Evolutionary conservation across 352 stramenopile genomes (phyloP), one percentile per base, ranked within the genome.

Genomic region (Globisporangium lucens): DNA sequence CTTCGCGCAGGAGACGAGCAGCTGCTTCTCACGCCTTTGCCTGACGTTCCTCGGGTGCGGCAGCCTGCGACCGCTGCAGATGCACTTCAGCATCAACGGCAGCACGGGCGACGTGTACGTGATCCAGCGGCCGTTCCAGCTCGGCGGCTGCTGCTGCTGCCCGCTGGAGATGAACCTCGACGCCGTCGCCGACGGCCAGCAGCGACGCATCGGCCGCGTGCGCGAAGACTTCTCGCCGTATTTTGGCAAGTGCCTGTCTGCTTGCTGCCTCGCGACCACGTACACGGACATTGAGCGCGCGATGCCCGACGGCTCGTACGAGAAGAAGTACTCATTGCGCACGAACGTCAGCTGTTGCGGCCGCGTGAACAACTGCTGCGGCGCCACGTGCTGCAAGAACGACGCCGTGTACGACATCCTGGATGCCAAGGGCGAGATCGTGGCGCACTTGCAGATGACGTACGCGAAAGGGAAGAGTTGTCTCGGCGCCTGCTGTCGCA

Each of bases 331-430:
- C 68, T 71, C 71, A 36, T 49, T 91, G 65, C 76, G 79, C 67
- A 76, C 74, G 35, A 89, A 88, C 51, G n/a, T 80, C 24, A 66
- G 67, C 27, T 91, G 83, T 69, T 87, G 81, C 47, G 80, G 79
- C 24, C 79, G 79, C 24, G 75, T 85, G 27, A 87, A 90, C 76
- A 91, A 89, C 61, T 90, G 81, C 55, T 91, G 81, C 57, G 81
- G 81, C n/a, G 78, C 70, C 13, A 89, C 81, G 29, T 90, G 81
- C 67, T 83, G 66, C 68, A 75, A 80, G 60, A 85, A 88, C 61
- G 83, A 91, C 61, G 76, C 80, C 1, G 79, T 90, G 62, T 89
- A 85, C 67, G 81, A 91, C 53, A 76, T 91, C 7, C 61, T 90
- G n/a, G 80, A 89, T 65, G 71, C 61, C 22, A 78, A 90, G 33